These are phyloP conservation scores for Euphorbia celastroides DNA, from an alignment of 441 rosid species.

Conservation along the genomic window DNA sequence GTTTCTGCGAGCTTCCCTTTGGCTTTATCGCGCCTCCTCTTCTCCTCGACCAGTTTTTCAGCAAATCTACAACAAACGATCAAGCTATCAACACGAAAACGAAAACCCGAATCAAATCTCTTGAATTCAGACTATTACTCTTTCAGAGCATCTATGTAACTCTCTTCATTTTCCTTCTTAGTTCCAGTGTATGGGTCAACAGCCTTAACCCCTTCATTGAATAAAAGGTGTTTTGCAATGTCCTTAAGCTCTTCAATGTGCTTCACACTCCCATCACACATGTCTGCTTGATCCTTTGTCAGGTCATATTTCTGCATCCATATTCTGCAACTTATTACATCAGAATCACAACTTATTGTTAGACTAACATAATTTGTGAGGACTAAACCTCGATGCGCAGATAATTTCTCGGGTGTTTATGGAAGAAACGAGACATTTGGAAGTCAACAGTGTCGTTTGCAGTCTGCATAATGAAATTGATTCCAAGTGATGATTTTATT, in stretches of 20 bases:
- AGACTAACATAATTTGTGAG: not conserved
- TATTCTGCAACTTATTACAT: too few species aligned
- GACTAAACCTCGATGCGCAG: not conserved
- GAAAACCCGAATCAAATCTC: too few species aligned
- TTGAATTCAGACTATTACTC: not conserved
- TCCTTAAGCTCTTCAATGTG: not conserved
- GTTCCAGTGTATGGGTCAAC: not conserved
- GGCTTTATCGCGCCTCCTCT: not conserved
- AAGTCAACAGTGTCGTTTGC: not conserved
- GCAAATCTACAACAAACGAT: not conserved
- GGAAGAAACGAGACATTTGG: not conserved
- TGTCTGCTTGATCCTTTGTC: not conserved
- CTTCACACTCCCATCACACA: not conserved
- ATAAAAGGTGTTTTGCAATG: not conserved
- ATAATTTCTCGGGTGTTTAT: not conserved
- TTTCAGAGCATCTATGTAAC: not conserved
- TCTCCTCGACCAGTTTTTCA: not conserved
- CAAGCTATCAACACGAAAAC: too few species aligned
- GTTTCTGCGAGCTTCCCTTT: not conserved
- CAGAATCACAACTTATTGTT: not conserved
- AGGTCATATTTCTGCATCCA: not conserved
- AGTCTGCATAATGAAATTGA: not conserved
- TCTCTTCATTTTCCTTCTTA: not conserved
- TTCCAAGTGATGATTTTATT: not conserved
- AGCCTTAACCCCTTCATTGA: not conserved